phyloP scores from a whole-genome alignment of 768 basidiomycete species.

The Lentinula detonsa region DNA sequence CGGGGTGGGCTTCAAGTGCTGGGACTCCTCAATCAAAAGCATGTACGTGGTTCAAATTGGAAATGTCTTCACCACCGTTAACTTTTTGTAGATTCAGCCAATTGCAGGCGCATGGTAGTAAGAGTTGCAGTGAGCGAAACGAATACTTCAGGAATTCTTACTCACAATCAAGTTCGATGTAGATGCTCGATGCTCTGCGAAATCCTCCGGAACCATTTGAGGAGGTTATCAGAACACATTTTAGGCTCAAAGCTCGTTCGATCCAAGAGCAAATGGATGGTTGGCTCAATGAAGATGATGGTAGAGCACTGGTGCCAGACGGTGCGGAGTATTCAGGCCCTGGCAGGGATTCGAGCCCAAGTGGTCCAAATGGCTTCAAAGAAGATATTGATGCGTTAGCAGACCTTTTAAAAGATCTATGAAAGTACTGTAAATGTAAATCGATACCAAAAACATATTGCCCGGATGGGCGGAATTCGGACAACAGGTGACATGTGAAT shows the following conservation, averaged over 20 bases:
- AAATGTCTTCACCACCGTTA: slow-evolving; percentile 4
- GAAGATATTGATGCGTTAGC: slow-evolving; percentile 74
- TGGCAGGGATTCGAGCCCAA: slow-evolving; percentile 25
- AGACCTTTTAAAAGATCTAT: slow-evolving; percentile 42
- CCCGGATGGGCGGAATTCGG: no score
- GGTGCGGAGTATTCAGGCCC: slow-evolving; percentile 36
- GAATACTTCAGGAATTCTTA: slow-evolving; percentile 2
- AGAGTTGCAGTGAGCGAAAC: slow-evolving; percentile 63
- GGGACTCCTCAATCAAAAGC: slow-evolving; percentile 73
- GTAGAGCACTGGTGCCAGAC: slow-evolving; percentile 47
- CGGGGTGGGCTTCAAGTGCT: slow-evolving; percentile 71
- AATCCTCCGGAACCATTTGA: slow-evolving; percentile 80
- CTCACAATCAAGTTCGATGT: background rate
- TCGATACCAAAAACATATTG: background rate
- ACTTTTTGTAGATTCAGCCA: slow-evolving; percentile 66
- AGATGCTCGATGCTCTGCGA: slow-evolving; percentile 85
- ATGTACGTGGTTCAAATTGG: slow-evolving; percentile 37
- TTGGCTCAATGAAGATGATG: slow-evolving; percentile 77
- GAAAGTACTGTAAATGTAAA: slow-evolving; percentile 10
- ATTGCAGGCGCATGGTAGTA: slow-evolving; percentile 89
- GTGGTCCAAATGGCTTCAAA: slow-evolving; percentile 54
- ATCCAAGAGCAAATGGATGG: slow-evolving; percentile 70
- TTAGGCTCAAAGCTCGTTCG: slow-evolving; percentile 72
- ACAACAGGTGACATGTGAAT: slow-evolving; percentile 13
- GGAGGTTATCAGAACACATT: slow-evolving; percentile 87